phyloP scores from a whole-genome alignment of 768 basidiomycete species.

The Chalciporus piperatus region DNA sequence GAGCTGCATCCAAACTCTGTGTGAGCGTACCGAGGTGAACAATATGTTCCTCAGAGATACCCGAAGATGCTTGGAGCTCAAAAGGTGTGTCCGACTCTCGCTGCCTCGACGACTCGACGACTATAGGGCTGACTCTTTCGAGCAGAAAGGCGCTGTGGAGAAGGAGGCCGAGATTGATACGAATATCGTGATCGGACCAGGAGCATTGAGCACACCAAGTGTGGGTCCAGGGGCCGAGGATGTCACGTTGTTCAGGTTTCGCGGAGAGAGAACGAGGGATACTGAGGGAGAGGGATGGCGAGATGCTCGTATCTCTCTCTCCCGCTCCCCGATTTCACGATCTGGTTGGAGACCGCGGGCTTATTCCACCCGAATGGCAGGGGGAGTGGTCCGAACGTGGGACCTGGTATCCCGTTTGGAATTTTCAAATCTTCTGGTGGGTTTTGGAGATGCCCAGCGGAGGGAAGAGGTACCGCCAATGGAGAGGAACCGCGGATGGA shows the following conservation, averaged over 20 bases:
- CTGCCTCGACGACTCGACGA: background rate
- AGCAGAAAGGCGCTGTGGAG: conserved; percentile 88
- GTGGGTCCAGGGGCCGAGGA: conserved; percentile 17
- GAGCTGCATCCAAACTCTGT: conserved; percentile 92
- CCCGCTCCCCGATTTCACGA: no score
- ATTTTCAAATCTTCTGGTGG: no score
- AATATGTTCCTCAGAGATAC: conserved; percentile 84
- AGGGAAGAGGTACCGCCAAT: no score
- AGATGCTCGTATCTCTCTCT: no score
- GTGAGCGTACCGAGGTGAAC: conserved; percentile 55
- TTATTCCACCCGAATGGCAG: conserved; percentile 5
- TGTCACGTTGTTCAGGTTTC: conserved; percentile 22
- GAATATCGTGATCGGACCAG: conserved; percentile 26
- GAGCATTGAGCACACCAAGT: conserved; percentile 15
- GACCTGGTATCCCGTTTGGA: no score
- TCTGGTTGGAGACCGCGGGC: conserved; percentile 18
- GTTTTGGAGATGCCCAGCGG: conserved; percentile 33
- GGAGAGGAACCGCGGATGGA: conserved; percentile 24
- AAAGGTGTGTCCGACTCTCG: conserved; percentile 53
- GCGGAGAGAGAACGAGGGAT: conserved; percentile 33
- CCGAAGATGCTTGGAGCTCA: conserved; percentile 95
- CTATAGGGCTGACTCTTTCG: background rate
- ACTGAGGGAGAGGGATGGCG: conserved; percentile 25
- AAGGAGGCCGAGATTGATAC: no score
- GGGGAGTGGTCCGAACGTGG: conserved; percentile 25